Evolutionary conservation across 768 basidiomycete species (phyloP), one percentile per base, ranked within the genome.

Genomic region (Boletus huronensis): DNA sequence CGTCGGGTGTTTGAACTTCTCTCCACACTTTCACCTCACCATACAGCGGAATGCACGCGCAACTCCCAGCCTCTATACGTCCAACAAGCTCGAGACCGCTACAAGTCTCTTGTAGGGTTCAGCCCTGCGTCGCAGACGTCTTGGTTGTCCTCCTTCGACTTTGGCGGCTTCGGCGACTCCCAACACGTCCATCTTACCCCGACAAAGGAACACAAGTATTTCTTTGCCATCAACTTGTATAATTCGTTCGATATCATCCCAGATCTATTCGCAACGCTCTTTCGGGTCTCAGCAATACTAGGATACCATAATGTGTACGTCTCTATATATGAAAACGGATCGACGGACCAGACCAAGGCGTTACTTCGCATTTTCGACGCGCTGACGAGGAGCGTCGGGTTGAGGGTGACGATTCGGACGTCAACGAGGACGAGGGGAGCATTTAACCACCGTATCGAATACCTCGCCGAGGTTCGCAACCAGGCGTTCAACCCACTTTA

Each of bases 381-480:
- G 4, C 80, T 99, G 47, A 92, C 92, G 1, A 79, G 88, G 41
- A 85, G 84, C 46, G 92, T 96, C 54, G 97, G 97, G 26, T 79
- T 98, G 72, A 85, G 97, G 48, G 83, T 99, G 58, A 90, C 88
- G 63, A 98, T 99, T 65, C 85, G 93, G 55, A 94, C 94, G 0
- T 92, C 88, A 10, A 89, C 87, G 77, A 87, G 97, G 58, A 95
- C 90, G 10, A 81, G 96, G 28, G 97, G 97, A 38, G 88, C 90
- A 9, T 98, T 98, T 79, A 96, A 96, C 72, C 97, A 99, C 71
- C 95, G 97, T 50, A 99, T 99, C 78, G 97, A 99, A 73, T 99
- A 99, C 75, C 87, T 99, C 49, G 97, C 97, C n/a, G 96, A 99
- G 68, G 96, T 99, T n/a, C 90, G 97, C 56, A 98, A 99, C 70